Percentiles rank a stretch among this genome's conserved stretches.
These are phyloP conservation scores for Tetracladium setigerum DNA, from an alignment of 495 filamentous ascomycete genomes.

Conservation along the genomic window DNA sequence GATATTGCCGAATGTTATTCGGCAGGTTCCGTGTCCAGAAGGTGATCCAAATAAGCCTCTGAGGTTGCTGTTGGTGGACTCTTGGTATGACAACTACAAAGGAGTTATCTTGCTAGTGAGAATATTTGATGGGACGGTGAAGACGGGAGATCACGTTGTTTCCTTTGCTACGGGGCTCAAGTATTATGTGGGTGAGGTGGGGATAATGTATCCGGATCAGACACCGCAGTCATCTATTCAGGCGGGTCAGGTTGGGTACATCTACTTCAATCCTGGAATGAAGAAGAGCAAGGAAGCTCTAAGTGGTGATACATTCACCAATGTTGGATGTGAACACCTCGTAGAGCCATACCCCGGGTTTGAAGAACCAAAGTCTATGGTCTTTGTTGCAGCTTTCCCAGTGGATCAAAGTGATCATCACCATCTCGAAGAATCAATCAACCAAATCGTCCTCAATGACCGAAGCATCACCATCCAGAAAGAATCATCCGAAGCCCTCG, in stretches of 20 bases:
- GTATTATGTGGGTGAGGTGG: slow-evolving; percentile 92
- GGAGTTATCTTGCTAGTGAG: slow-evolving; percentile 89
- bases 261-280: slow-evolving; percentile 97
- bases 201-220: slow-evolving; percentile 90
- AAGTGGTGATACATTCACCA: slow-evolving; percentile 90
- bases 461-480: slow-evolving; percentile 89
- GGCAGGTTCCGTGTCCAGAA: slow-evolving; percentile 70
- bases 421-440: slow-evolving; percentile 88
- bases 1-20: slow-evolving; percentile 76
- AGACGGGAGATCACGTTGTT: slow-evolving; percentile 70
- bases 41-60: slow-evolving; percentile 67
- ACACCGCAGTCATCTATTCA: slow-evolving; percentile 71
- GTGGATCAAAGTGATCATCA: slow-evolving; percentile 81
- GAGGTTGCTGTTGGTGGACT: slow-evolving; percentile 85
- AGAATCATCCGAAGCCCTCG: slow-evolving; percentile 86
- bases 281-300: slow-evolving; percentile 91
- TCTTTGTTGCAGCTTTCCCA: slow-evolving; percentile 94
- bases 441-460: slow-evolving; percentile 90
- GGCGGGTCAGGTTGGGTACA: slow-evolving; percentile 91
- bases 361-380: slow-evolving; percentile 97
- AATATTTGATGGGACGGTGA: slow-evolving; percentile 82
- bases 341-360: slow-evolving; percentile 86
- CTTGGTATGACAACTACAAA: slow-evolving; percentile 94
- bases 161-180: slow-evolving; percentile 82
- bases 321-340: slow-evolving; percentile 64